A percentile compares a stretch with the other conserved stretches of the same genome.
These are phyloP conservation scores for Pistacia integerrima DNA, from an alignment of 345 rosid genomes.

Conservation along the genomic window DNA sequence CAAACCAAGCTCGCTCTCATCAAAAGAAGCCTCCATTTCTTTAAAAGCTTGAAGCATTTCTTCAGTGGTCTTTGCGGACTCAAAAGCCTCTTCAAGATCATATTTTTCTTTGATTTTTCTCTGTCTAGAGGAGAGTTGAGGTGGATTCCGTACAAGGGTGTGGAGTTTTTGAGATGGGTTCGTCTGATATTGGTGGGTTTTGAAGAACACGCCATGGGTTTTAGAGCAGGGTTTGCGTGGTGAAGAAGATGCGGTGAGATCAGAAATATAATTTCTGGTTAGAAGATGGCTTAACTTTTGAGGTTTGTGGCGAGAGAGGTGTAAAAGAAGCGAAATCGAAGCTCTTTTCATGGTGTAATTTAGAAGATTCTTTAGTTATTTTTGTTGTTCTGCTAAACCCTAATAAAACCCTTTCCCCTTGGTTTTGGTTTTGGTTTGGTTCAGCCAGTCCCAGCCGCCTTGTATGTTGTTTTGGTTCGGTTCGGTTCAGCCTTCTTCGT, in stretches of 20 bases:
- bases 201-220: conserved; percentile 36
- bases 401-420: conserved; percentile 23
- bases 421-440: too few species aligned
- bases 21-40: conserved; percentile 71
- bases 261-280: conserved; percentile 29
- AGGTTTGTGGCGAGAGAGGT: conserved; percentile 36
- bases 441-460: too few species aligned
- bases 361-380: background rate
- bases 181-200: conserved; percentile 33
- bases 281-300: conserved; percentile 29
- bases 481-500: too few species aligned
- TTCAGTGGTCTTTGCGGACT: conserved; percentile 72
- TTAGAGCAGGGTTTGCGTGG: conserved; percentile 40
- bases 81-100: conserved; percentile 84
- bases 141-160: conserved; percentile 52
- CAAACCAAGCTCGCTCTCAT: conserved; percentile 73
- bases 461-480: too few species aligned
- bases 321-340: conserved; percentile 58
- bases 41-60: conserved; percentile 73
- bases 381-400: conserved; percentile 33
- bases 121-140: conserved; percentile 56
- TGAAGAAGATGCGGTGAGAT: conserved; percentile 22
- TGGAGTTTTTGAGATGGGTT: conserved; percentile 50
- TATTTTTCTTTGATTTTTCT: conserved; percentile 54
- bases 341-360: conserved; percentile 53